These are phyloP conservation scores for Aspergillus quadricinctus DNA, from an alignment of 2,329 filamentous ascomycete genomes.

Conservation along the genomic window DNA sequence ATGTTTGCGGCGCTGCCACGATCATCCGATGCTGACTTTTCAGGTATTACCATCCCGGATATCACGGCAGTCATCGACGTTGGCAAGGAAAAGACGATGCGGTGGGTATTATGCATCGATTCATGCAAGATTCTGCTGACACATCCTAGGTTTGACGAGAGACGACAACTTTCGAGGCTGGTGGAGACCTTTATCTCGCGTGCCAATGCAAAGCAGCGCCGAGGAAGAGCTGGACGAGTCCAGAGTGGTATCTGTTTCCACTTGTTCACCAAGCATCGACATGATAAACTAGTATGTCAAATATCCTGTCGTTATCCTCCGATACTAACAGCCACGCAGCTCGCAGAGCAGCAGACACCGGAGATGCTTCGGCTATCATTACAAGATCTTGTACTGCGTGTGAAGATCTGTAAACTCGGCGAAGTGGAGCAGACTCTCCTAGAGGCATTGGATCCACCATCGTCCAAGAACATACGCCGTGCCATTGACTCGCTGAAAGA, in stretches of 20 bases:
- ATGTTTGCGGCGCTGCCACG: conserved; percentile 1
- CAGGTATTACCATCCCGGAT: conserved; percentile 85
- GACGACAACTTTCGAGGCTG: conserved; percentile 80
- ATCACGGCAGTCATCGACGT: conserved; percentile 96
- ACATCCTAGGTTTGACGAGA: conserved; percentile 73
- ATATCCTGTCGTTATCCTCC: background rate
- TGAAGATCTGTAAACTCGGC: conserved; percentile 96
- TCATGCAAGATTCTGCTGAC: conserved; percentile 9
- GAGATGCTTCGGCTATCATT: conserved; percentile 93
- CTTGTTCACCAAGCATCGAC: conserved; percentile 83
- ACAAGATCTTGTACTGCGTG: conserved; percentile 89
- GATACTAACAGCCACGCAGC: conserved; percentile 39
- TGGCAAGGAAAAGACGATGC: conserved; percentile 95
- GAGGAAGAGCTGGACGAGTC: conserved; percentile 90
- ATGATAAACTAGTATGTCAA: conserved; percentile 60
- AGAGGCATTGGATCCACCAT: conserved; percentile 84
- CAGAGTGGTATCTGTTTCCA: conserved; percentile 95
- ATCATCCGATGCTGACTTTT: conserved; percentile 4
- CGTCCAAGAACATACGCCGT: conserved; percentile 83
- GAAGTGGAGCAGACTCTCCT: conserved; percentile 86
- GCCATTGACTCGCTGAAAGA: conserved; percentile 92
- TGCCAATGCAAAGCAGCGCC: conserved; percentile 91
- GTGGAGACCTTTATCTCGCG: conserved; percentile 93
- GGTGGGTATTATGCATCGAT: conserved; percentile 17
- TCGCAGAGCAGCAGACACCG: conserved; percentile 90